Conservation (phyloP, 495 filamentous ascomycete species). For the Podospora pseudocomata region DNA sequence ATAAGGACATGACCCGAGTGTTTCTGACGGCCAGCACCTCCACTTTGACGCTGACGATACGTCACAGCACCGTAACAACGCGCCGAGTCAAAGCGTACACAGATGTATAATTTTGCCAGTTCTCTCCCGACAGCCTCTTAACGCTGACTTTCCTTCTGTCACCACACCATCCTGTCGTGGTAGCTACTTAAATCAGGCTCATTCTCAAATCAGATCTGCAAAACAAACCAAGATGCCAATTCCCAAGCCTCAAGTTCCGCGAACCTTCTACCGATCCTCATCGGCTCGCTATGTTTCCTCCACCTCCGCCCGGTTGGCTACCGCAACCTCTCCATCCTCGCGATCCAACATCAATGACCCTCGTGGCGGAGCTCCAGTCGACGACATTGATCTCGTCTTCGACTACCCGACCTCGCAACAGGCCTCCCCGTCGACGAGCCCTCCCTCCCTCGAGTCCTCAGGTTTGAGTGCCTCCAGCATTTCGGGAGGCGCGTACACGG, state of each 20-base stretch:
- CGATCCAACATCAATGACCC: neutral
- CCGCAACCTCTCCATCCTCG: neutral
- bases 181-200: neutral
- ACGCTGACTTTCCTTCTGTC: neutral
- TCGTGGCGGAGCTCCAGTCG: conserved; percentile 11
- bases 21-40: neutral
- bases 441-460: conserved; percentile 1
- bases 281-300: conserved; percentile 1
- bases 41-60: neutral
- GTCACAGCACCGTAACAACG: neutral
- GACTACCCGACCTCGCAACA: conserved; percentile 29
- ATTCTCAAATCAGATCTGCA: neutral
- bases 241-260: neutral
- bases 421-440: conserved; percentile 1
- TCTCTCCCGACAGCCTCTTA: neutral
- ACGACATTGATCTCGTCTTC: conserved; percentile 29
- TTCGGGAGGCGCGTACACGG: conserved; percentile 1
- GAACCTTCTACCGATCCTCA: neutral
- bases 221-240: neutral
- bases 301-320: neutral
- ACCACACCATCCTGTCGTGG: neutral
- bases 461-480: neutral
- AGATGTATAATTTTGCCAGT: neutral
- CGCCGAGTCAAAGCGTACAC: neutral
- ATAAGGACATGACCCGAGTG: neutral